A percentile compares a stretch with the other conserved stretches of the same genome.
Conservation (phyloP, 2,329 filamentous ascomycete species). For the Coniochaeta hoffmannii region DNA sequence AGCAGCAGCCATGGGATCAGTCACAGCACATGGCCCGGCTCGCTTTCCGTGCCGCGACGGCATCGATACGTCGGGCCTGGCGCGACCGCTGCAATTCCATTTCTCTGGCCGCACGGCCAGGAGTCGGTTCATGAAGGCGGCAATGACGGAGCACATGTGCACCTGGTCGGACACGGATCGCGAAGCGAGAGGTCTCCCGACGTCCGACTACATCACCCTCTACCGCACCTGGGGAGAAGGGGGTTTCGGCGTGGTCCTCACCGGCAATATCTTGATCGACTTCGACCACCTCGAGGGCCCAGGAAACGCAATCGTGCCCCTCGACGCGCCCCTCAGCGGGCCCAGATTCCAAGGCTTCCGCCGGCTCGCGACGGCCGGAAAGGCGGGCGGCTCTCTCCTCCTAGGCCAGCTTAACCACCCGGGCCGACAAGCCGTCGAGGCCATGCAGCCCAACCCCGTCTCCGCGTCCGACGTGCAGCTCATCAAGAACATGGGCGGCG, state of each 20-base stretch:
- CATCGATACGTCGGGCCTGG: constrained; percentile 24
- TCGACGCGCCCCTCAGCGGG: constrained; percentile 33
- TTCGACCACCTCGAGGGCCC: constrained; percentile 25
- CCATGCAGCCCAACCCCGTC: constrained; percentile 27
- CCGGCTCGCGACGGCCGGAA: constrained; percentile 27
- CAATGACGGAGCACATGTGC: constrained; percentile 58
- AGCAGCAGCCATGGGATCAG: background rate
- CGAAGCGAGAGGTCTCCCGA: constrained; percentile 33
- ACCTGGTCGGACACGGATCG: constrained; percentile 50
- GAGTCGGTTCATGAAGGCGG: constrained; percentile 57
- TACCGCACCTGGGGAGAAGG: constrained; percentile 48
- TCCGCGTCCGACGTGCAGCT: constrained; percentile 32
- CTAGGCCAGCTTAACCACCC: constrained; percentile 52
- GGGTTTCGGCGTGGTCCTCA: constrained; percentile 44
- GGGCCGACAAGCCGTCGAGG: constrained; percentile 47
- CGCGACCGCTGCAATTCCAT: constrained; percentile 35
- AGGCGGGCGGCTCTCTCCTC: constrained; percentile 31
- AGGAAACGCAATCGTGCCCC: constrained; percentile 20
- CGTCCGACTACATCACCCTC: constrained; percentile 29
- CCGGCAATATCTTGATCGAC: constrained; percentile 40
- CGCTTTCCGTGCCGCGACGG: background rate
- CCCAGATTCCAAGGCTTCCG: constrained; percentile 54
- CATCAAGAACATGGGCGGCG: constrained; percentile 32
- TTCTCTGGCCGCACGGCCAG: constrained; percentile 47
- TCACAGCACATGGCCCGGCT: background rate